Base-by-base conservation (phyloP, 768 basidiomycete genomes). In the Auricularia auricula-judae region DNA sequence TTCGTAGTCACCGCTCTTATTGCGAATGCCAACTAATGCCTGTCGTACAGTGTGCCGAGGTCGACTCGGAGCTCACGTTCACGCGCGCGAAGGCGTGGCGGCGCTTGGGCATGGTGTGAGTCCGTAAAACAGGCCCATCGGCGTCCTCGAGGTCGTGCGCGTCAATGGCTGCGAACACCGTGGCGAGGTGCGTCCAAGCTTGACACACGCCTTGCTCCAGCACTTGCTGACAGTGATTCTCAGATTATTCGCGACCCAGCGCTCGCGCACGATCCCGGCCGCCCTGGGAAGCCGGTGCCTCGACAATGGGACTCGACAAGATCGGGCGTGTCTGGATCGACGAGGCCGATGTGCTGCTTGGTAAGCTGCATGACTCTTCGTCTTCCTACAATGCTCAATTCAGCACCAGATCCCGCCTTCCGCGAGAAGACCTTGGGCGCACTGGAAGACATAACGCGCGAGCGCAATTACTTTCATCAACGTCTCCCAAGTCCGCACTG, bases 321-420 rank as follows among this genome's bases (percentile, higher is more conserved):
- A 77, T 95, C 1, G 91, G 95, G 70, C 96, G 92, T 92, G 87
- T 96, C 5, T 79, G 95, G 3, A 77, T 96, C 1, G 94, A 97
- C 66, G 93, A 97, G 71, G 93, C 94, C 0, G 94, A 96, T 71
- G 84, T 97, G 61, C 77, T 95, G 12, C 87, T 96, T 63, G 91
- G 93, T 91, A 67, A 61, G 82, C 74, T 12, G 29, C 8, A 47
- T 35, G 43, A 53, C 47, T 36, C 42, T 21, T 67, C 42, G 18
- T 21, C 8, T 53, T 61, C 42, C 23, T 16, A 36, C 47, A 43
- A 47, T 47, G 36, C 47, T 34, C 54, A 18, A 29, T 42, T 11
- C 11, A 3, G 14, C 8, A 35, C 4, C 68, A 95, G 93, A 93
- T 70, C 80, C 86, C 1, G 91, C 94, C 72, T 96, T 96, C 72